Percentiles rank a stretch among this genome's conserved stretches.
Evolutionary conservation across 1,139 yeast genomes (phyloP).

Genomic region (Geotrichum cucujoidarum): DNA sequence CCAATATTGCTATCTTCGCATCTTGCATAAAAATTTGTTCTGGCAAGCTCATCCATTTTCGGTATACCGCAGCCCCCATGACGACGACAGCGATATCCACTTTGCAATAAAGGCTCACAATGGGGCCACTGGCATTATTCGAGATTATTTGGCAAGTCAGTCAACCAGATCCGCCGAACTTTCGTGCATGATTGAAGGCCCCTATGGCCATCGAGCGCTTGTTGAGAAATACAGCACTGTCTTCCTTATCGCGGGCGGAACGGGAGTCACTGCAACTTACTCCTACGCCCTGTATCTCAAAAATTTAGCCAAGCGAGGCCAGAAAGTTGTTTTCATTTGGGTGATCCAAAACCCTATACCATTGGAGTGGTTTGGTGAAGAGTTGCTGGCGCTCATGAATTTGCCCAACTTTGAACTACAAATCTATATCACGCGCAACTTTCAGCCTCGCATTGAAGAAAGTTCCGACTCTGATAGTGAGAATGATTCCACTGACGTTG

Average conservation of each 20-base stretch:
- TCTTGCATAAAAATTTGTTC: conserved; percentile 40
- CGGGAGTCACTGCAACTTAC: conserved; percentile 55
- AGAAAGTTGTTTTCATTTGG: conserved; percentile 47
- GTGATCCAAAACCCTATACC: conserved; percentile 45
- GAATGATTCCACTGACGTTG: not conserved
- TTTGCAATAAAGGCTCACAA: conserved; percentile 34
- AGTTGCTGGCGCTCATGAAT: conserved; percentile 19
- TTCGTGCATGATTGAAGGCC: conserved; percentile 50
- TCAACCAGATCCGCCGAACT: conserved; percentile 23
- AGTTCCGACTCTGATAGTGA: conserved; percentile 11
- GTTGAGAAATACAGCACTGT: conserved; percentile 47
- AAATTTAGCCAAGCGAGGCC: conserved; percentile 24
- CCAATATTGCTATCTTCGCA: conserved; percentile 54
- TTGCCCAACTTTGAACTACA: conserved; percentile 16
- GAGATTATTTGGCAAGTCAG: conserved; percentile 25
- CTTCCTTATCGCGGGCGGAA: conserved; percentile 58
- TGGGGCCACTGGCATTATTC: conserved; percentile 28
- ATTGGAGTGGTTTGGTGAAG: conserved; percentile 44
- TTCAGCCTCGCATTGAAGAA: conserved; percentile 1
- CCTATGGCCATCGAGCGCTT: conserved; percentile 50
- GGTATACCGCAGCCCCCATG: conserved; percentile 34
- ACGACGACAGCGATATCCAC: conserved; percentile 26
- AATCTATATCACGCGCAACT: conserved; percentile 20
- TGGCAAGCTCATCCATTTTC: conserved; percentile 71
- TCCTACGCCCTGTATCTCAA: conserved; percentile 24